Evolutionary conservation across 257 asterid species (phyloP).

Genomic region (Cinchona pubescens): DNA sequence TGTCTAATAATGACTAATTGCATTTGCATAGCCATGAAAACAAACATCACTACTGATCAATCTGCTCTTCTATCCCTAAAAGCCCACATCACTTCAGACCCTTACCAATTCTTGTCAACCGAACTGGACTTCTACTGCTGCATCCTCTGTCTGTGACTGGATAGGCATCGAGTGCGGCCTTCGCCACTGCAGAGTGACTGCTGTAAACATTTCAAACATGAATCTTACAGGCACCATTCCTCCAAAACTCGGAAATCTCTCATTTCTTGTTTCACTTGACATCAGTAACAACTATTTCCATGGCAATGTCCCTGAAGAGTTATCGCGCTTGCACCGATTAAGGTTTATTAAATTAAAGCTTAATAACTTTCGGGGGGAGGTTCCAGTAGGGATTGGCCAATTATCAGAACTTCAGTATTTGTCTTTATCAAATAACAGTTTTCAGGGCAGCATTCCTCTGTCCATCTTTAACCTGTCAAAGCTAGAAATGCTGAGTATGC

Average conservation of each 20-base stretch:
- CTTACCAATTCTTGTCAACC: background rate
- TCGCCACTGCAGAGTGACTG: background rate
- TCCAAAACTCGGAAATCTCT: background rate
- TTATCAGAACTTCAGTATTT: background rate
- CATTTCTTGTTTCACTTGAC: background rate
- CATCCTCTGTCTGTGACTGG: background rate
- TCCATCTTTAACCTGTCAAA: background rate
- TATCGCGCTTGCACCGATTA: background rate
- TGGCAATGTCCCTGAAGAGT: background rate
- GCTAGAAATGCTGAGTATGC: background rate
- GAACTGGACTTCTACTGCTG: background rate
- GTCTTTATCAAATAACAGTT: background rate
- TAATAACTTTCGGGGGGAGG: background rate
- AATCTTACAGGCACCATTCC: background rate
- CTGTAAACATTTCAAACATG: background rate
- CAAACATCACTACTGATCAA: background rate
- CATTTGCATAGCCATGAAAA: background rate
- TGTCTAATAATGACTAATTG: background rate
- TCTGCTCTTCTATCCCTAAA: background rate
- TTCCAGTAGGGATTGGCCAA: background rate
- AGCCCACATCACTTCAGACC: background rate
- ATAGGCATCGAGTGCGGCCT: background rate
- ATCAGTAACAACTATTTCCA: background rate
- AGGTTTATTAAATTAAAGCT: background rate
- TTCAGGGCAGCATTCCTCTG: background rate